Evolutionary conservation across 169 alveolate species (phyloP), one percentile per base, ranked within the genome.

Genomic region (Prorocentrum cordatum): DNA sequence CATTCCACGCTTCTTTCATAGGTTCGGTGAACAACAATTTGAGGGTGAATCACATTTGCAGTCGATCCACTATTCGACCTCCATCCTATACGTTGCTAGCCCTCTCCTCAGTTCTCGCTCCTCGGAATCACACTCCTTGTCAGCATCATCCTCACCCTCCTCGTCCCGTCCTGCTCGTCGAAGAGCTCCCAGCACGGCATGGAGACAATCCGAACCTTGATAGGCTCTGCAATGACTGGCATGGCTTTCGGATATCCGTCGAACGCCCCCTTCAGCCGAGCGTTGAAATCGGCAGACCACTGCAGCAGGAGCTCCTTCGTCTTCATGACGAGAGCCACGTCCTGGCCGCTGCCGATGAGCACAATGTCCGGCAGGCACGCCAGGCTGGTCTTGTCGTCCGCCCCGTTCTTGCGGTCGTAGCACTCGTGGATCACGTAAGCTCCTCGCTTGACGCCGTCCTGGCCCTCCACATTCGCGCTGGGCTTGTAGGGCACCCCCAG

Each of bases 171-270:
- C 62, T 75, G 86, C 42, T 75, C 86, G 54, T 75, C 86, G 42
- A 75, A 75, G 50, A 93, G 85, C 31, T 91, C 93, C 95, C 95
- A 94, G 75, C 94, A 93, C 26, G 95, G 95, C 83, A 94, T 92
- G 26, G 95, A 93, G 26, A 94, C 95, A 47, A 93, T 80, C 58
- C 96, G 95, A 10, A 93, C 94, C 73, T 92, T 85, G 54, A 61
- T 2, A 2, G 3, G 32, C 24, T 54, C 64, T n/a, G 24, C 14
- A 54, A 29, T 18, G 64, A 26, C 64, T 54, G 64, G 12, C 27
- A 12, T 54, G 29, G 64, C 64, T 29, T 26, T 16, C 20, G 64
- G 64, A 2, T n/a, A 54, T 1, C 64, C 64, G 64, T 54, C 64
- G 32, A 54, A 54, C 32, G 64, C 64, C 24, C 64, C 64, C 24